Evolutionary conservation across 2,329 filamentous ascomycete species (phyloP), one percentile per base, ranked within the genome.

Genomic region (Verticillium longisporum): DNA sequence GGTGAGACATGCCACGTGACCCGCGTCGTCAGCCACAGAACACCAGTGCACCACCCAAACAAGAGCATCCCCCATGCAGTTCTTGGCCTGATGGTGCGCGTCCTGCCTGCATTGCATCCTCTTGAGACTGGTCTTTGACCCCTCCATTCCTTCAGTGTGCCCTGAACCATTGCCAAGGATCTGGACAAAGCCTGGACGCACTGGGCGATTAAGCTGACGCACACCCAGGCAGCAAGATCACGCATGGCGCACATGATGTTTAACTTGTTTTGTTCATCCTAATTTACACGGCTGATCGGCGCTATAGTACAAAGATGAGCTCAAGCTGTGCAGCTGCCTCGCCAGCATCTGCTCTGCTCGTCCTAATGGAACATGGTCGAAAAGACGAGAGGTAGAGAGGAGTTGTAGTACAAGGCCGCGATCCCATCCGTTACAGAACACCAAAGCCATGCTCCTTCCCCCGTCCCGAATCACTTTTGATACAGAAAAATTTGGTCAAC

Each of bases 391-490:
- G 66, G 67, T 65, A 73, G 73, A 75, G 71, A 71, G 72, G 72
- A 70, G 69, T 70, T 50, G 26, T 70, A 73, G 53, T 71, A 73
- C 71, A 76, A 72, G 72, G 71, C 70, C 71, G 72, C 70, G 34
- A 55, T 32, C 54, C 61, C 64, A 71, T 72, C 71, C 72, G 70
- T 66, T 70, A 70, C 72, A 65, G 70, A 80, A 82, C 77, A 81
- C 79, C 80, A 67, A 77, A 77, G 71, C 78, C 77, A 80, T 79
- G 75, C 77, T 74, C 75, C 26, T 31, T 31, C 26, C 76, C 72
- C 75, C 70, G 68, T 63, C 59, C 56, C 38, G 36, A 55, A 59
- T 61, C 31, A 56, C 58, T 63, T 70, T 65, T 68, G 69, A 70
- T 67, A 66, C 63, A 67, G 65, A 61, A 62, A 61, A 62, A 61